Conservation (phyloP, 805 yeast genomes). For the Jamesozyma jinghongensis region DNA sequence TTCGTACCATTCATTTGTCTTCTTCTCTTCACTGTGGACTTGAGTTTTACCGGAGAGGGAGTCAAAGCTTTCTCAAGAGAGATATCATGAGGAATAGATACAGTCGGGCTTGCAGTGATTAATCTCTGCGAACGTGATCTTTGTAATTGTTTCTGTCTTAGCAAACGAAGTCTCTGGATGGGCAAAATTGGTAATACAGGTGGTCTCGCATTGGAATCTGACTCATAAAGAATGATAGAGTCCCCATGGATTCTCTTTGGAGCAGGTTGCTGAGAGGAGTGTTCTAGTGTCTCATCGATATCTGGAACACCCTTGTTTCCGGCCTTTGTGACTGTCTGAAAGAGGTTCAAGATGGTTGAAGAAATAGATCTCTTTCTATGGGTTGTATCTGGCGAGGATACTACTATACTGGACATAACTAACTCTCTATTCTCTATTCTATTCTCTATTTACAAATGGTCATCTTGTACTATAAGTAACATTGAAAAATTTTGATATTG, state of each 20-base stretch:
- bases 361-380: slow-evolving; percentile 23
- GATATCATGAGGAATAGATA: slow-evolving; percentile 6
- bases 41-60: slow-evolving; percentile 18
- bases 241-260: not conserved
- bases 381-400: no score
- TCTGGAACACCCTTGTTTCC: not conserved
- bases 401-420: not conserved
- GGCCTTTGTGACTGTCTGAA: slow-evolving; percentile 8
- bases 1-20: slow-evolving; percentile 10
- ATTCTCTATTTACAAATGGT: no score
- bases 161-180: slow-evolving; percentile 21
- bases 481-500: not conserved
- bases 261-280: not conserved
- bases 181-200: slow-evolving; percentile 28
- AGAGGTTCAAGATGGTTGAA: slow-evolving; percentile 19
- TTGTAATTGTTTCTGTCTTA: slow-evolving; percentile 22
- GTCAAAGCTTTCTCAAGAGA: slow-evolving; percentile 14
- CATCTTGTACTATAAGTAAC: not conserved
- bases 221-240: slow-evolving; percentile 5
- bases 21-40: not conserved
- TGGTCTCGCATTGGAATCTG: slow-evolving; percentile 16
- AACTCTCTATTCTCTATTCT: no score
- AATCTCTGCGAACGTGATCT: slow-evolving; percentile 2
- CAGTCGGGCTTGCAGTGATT: no score
- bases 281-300: no score